phyloP scores from a whole-genome alignment of 2,329 filamentous ascomycete genomes.

The Samsoniella hepiali region DNA sequence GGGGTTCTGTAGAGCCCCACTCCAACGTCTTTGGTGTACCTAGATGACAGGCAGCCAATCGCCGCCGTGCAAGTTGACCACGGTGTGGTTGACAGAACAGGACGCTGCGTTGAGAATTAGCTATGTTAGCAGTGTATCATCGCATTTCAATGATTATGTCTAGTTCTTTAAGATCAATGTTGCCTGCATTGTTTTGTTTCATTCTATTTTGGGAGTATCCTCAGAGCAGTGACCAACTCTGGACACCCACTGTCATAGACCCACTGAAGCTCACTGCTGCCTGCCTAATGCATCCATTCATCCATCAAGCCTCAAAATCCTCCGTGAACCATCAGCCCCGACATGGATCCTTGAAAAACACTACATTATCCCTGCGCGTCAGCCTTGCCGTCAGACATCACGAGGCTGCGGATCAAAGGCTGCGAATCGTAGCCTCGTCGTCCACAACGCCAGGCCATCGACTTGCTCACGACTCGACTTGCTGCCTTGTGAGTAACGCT shows the following conservation, averaged over 20 bases:
- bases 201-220: too few relatives aligned
- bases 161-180: too few relatives aligned
- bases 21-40: not conserved
- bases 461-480: not conserved
- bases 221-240: too few relatives aligned
- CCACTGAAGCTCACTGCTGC: not conserved
- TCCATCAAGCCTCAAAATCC: not conserved
- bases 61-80: not conserved
- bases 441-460: not conserved
- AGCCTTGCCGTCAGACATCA: not conserved
- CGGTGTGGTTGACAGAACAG: not conserved
- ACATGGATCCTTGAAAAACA: constrained; percentile 3
- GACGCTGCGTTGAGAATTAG: too few relatives aligned
- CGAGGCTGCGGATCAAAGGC: not conserved
- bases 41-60: not conserved
- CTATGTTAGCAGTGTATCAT: too few relatives aligned
- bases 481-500: not conserved
- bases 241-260: not conserved
- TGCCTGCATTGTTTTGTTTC: too few relatives aligned
- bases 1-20: not conserved
- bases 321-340: constrained; percentile 9
- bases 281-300: not conserved
- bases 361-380: constrained; percentile 14
- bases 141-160: too few relatives aligned
- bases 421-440: not conserved